A percentile compares a stretch with the other conserved stretches of the same genome.
Conservation (phyloP, 2,329 filamentous ascomycete species). For the Juglanconis oblonga region DNA sequence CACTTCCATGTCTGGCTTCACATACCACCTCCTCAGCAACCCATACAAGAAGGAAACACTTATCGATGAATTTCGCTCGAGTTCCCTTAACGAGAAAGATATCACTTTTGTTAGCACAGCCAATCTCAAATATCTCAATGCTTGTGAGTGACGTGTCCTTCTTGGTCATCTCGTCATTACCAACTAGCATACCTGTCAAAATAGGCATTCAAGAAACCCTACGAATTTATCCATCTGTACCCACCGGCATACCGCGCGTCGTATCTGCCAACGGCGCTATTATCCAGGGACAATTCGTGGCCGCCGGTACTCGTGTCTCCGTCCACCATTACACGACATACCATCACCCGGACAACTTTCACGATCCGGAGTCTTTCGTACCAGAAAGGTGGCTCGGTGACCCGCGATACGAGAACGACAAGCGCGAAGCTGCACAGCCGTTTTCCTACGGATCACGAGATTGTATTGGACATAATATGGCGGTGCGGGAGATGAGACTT, state of each 20-base stretch:
- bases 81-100: slow-evolving; percentile 24
- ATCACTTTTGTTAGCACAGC: slow-evolving; percentile 25
- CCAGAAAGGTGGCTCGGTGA: slow-evolving; percentile 4
- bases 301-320: slow-evolving; percentile 1
- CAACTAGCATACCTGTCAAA: no score
- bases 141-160: slow-evolving; percentile 7
- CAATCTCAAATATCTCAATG: slow-evolving; percentile 26
- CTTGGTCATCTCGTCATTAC: no score
- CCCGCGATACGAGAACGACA: not conserved
- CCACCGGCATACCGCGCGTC: slow-evolving; percentile 21
- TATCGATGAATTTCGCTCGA: slow-evolving; percentile 26
- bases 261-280: slow-evolving; percentile 23
- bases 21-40: not conserved
- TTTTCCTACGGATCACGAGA: slow-evolving; percentile 3
- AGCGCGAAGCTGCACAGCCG: not conserved
- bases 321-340: slow-evolving; percentile 4
- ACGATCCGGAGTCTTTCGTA: not conserved
- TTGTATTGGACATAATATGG: slow-evolving; percentile 3
- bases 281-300: slow-evolving; percentile 1
- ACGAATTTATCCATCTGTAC: slow-evolving; percentile 24
- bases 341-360: not conserved
- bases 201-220: slow-evolving; percentile 23
- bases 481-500: slow-evolving; percentile 4
- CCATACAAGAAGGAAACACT: slow-evolving; percentile 17
- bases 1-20: slow-evolving; percentile 1